A percentile compares a stretch with the other conserved stretches of the same genome.
These are phyloP conservation scores for Hypomontagnella submonticulosa DNA, from an alignment of 495 filamentous ascomycete species.

Conservation along the genomic window DNA sequence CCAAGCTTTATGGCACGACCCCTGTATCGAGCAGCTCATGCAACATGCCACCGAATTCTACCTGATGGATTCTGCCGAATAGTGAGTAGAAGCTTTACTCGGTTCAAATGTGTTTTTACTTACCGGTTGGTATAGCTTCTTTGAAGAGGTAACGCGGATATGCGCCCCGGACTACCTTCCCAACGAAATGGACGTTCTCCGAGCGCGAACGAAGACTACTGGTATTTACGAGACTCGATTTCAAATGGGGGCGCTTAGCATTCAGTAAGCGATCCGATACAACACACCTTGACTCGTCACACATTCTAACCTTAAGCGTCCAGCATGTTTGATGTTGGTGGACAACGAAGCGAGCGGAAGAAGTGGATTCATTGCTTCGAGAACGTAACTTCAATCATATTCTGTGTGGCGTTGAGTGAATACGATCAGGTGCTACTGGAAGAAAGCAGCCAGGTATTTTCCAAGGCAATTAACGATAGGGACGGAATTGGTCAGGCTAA, in stretches of 20 bases:
- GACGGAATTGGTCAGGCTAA: conserved; percentile 33
- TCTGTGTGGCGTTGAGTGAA: conserved; percentile 97
- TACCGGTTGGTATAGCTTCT: conserved; percentile 72
- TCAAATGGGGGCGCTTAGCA: conserved; percentile 96
- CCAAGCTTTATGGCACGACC: conserved; percentile 88
- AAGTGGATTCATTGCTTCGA: conserved; percentile 99
- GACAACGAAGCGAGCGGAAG: conserved; percentile 95
- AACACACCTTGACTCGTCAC: conserved; percentile 30
- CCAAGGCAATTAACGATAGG: neutral
- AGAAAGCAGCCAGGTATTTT: conserved; percentile 90
- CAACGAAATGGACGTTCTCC: conserved; percentile 89
- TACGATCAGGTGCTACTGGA: conserved; percentile 97
- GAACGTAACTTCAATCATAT: conserved; percentile 99
- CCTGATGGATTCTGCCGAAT: conserved; percentile 98
- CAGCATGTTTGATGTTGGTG: conserved; percentile 99
- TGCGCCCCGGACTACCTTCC: conserved; percentile 86
- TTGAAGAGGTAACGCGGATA: conserved; percentile 91
- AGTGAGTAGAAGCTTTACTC: conserved; percentile 68
- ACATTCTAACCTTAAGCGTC: conserved; percentile 32
- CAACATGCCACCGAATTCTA: conserved; percentile 98
- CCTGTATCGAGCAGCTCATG: conserved; percentile 82
- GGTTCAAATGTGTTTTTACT: conserved; percentile 22
- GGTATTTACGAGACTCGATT: conserved; percentile 99
- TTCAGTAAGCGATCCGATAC: conserved; percentile 77
- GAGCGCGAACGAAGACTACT: conserved; percentile 98